Evolutionary conservation across 345 rosid genomes (phyloP).

Genomic region (Corchorus capsularis): DNA sequence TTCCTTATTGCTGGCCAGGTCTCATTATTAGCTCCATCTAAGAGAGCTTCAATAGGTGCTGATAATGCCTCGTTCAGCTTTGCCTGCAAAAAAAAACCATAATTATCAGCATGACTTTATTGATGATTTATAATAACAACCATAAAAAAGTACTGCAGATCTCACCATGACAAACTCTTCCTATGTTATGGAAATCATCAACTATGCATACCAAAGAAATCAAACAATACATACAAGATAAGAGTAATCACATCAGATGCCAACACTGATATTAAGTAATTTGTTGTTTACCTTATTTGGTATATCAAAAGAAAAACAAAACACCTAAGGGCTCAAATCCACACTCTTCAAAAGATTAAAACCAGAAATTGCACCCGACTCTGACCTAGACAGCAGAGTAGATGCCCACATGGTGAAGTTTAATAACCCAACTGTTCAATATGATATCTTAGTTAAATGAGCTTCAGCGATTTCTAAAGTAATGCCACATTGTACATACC

Average conservation of each 20-base stretch:
- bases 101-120: conserved; percentile 22
- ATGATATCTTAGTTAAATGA: neutral
- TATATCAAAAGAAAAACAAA: neutral
- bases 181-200: neutral
- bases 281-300: neutral
- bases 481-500: neutral
- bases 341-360: neutral
- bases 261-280: neutral
- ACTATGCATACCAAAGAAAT: neutral
- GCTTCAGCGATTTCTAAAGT: neutral
- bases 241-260: conserved; percentile 12
- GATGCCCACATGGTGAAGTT: neutral
- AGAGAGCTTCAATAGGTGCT: conserved; percentile 89
- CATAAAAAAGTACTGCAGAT: neutral
- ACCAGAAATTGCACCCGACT: neutral
- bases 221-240: neutral
- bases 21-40: conserved; percentile 80
- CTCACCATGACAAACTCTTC: neutral
- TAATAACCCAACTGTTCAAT: neutral
- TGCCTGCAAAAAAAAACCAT: conserved; percentile 51
- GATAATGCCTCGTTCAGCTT: conserved; percentile 72
- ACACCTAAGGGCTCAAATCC: conserved; percentile 5
- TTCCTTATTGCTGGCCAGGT: conserved; percentile 94
- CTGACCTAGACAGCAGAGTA: neutral
- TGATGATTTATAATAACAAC: neutral